These are phyloP conservation scores for Schoenoplectus triqueter DNA, from an alignment of 202 grass and related monocot species.

Conservation along the genomic window DNA sequence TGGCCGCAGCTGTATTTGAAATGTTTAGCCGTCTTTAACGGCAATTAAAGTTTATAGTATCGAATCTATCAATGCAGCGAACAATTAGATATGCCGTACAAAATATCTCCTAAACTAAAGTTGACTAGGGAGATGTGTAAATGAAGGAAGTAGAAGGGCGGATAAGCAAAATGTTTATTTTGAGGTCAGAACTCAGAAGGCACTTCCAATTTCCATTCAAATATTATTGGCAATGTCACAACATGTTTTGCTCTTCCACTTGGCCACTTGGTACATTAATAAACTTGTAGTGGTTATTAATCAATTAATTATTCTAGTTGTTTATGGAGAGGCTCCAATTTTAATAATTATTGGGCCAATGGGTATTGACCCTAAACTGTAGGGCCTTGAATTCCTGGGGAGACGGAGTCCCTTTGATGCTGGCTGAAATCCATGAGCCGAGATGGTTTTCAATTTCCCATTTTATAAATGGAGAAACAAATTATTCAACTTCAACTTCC, in stretches of 20 bases:
- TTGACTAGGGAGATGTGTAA: not conserved
- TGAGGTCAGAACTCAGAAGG: not conserved
- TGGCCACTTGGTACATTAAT: slow-evolving; percentile 6
- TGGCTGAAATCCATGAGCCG: slow-evolving; percentile 11
- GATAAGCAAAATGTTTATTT: too few species aligned
- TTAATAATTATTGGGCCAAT: slow-evolving; percentile 15
- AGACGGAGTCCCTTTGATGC: not conserved
- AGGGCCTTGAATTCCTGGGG: slow-evolving; percentile 23
- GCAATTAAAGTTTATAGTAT: not conserved
- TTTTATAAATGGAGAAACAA: not conserved
- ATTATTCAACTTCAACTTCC: not conserved
- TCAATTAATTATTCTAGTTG: not conserved
- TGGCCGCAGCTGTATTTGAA: too few species aligned
- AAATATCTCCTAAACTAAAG: not conserved
- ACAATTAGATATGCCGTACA: not conserved
- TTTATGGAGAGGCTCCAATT: not conserved
- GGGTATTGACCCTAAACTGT: slow-evolving; percentile 35
- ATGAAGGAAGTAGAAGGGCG: not conserved
- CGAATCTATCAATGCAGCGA: not conserved
- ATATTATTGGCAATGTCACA: not conserved
- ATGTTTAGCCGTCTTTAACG: not conserved
- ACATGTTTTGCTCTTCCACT: not conserved
- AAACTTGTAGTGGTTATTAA: slow-evolving; percentile 5
- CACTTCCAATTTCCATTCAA: slow-evolving; percentile 5
- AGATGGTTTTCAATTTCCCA: slow-evolving; percentile 14